Evolutionary conservation across 495 filamentous ascomycete genomes (phyloP), one percentile per base, ranked within the genome.

Genomic region (Hapsidospora chrysogenum): DNA sequence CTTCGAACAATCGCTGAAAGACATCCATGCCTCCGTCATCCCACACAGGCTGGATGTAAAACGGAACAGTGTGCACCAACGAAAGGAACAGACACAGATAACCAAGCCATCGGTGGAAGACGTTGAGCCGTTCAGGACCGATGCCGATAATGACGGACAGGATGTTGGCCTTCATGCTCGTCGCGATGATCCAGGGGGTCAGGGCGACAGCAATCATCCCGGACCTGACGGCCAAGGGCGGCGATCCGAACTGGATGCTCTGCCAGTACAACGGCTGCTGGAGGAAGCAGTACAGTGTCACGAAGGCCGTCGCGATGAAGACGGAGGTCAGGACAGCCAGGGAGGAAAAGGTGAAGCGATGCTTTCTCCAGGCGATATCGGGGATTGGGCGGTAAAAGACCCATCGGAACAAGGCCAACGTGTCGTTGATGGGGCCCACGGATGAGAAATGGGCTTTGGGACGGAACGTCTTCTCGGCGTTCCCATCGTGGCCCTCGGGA

Each of bases 181-280:
- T 71, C 4, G 78, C 85, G 15, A 94, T 55, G 36, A 95, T 85
- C 81, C 86, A 96, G 4, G 87, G 87, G 16, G 87, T 78, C 79
- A 93, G 80, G 17, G 87, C 80, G 13, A 95, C 75, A 18, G 87
- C 78, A 19, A 94, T 71, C 87, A 96, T 96, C 28, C 87, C 87
- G 10, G 85, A 69, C 40, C 87, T 77, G 44, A 94, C 79, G 17
- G 86, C 84, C 17, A 96, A 50, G 6, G 87, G 87, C 27, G 87
- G 87, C 3, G 89, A 92, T 21, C 87, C 87, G 37, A 70, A 84
- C 19, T 59, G 61, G 43, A 92, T 87, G 49, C 76, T 81, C 49
- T 79, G 61, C 64, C 78, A 89, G 58, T 80, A 92, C 7, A 86
- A 61, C 2, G 85, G 85, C 41, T 86, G 82, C 29, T 80, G 81